Evolutionary conservation across 768 basidiomycete species (phyloP).

Genomic region (Nidularia pulvinata): DNA sequence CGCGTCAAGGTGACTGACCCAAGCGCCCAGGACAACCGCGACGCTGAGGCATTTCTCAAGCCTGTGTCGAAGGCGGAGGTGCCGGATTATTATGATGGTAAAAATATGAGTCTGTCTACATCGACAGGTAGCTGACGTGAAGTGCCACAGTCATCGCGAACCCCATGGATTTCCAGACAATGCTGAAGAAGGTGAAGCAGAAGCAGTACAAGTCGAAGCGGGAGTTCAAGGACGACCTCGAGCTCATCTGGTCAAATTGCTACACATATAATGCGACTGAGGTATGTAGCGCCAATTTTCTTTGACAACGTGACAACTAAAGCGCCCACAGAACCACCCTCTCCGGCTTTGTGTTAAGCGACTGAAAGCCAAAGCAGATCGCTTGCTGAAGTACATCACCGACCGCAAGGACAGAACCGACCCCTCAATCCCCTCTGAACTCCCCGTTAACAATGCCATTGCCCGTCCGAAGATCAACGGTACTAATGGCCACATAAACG

Average conservation of each 20-base stretch:
- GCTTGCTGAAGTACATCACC: slow-evolving; percentile 87
- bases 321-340: slow-evolving; percentile 71
- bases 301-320: too few species aligned
- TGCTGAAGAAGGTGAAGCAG: slow-evolving; percentile 91
- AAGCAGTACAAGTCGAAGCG: slow-evolving; percentile 93
- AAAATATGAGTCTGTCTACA: not conserved
- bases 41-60: slow-evolving; percentile 92
- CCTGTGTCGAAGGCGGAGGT: slow-evolving; percentile 90
- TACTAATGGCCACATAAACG: slow-evolving; percentile 38
- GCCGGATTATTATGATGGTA: slow-evolving; percentile 86
- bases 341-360: slow-evolving; percentile 81
- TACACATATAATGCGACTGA: slow-evolving; percentile 89
- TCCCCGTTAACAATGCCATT: slow-evolving; percentile 26
- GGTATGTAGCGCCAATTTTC: too few species aligned
- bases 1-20: slow-evolving; percentile 14
- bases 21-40: slow-evolving; percentile 70
- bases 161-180: slow-evolving; percentile 95
- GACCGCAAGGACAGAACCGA: slow-evolving; percentile 84
- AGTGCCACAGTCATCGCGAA: slow-evolving; percentile 78
- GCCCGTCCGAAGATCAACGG: slow-evolving; percentile 37
- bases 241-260: slow-evolving; percentile 98
- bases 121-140: slow-evolving; percentile 6
- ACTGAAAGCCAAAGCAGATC: slow-evolving; percentile 82
- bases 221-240: slow-evolving; percentile 92
- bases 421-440: slow-evolving; percentile 57